Conservation (phyloP, 495 filamentous ascomycete genomes). For the Talaromyces adpressus region DNA sequence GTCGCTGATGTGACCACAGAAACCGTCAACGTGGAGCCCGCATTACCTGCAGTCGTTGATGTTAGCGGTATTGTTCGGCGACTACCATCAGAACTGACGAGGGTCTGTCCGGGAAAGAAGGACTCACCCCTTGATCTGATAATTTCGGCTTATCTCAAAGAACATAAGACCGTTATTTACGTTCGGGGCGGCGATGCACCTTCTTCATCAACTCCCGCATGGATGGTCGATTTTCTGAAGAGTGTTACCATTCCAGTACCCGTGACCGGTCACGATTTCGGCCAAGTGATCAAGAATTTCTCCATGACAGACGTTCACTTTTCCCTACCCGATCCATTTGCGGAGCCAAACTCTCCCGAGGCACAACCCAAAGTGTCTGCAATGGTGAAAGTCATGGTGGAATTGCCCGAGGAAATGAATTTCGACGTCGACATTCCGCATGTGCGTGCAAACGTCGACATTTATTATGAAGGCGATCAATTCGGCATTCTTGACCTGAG, state of each 20-base stretch:
- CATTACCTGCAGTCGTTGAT: slow-evolving; percentile 55
- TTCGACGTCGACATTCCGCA: slow-evolving; percentile 67
- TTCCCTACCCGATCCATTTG: slow-evolving; percentile 67
- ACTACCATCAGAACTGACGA: slow-evolving; percentile 63
- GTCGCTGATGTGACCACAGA: slow-evolving; percentile 72
- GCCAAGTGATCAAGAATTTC: slow-evolving; percentile 78
- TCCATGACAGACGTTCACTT: slow-evolving; percentile 79
- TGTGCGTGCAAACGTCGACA: slow-evolving; percentile 68
- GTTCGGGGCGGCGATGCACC: slow-evolving; percentile 68
- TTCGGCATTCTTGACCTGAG: slow-evolving; percentile 70
- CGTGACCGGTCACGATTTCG: slow-evolving; percentile 73
- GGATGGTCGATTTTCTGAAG: slow-evolving; percentile 73
- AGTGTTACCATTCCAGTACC: slow-evolving; percentile 79
- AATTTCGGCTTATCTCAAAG: slow-evolving; percentile 73
- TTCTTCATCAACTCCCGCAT: slow-evolving; percentile 59
- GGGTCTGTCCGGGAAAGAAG: slow-evolving; percentile 61
- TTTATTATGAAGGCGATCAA: slow-evolving; percentile 66
- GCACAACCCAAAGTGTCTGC: slow-evolving; percentile 74
- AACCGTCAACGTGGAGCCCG: slow-evolving; percentile 56
- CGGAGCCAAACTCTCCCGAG: slow-evolving; percentile 66
- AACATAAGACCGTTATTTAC: slow-evolving; percentile 67
- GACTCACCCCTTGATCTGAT: slow-evolving; percentile 83
- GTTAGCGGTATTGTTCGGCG: slow-evolving; percentile 60
- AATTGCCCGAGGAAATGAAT: slow-evolving; percentile 76
- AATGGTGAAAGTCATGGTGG: slow-evolving; percentile 66